A percentile compares a stretch with the other conserved stretches of the same genome.
Evolutionary conservation across 306 rosid species (phyloP).

Genomic region (Lotus japonicus): DNA sequence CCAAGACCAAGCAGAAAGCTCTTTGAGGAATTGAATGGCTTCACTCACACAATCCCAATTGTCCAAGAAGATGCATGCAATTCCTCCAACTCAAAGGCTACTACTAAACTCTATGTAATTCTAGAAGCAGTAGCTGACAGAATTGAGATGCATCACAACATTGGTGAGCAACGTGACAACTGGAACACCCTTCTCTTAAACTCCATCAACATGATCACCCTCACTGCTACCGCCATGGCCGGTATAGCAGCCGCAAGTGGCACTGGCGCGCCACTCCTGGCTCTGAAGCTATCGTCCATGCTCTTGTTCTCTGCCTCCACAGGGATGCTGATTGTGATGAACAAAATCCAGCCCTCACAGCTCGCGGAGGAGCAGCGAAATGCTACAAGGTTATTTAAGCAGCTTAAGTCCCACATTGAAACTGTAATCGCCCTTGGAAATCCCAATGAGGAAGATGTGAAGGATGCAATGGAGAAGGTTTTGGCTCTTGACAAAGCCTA

Average conservation of each 20-base stretch:
- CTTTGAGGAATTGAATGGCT: slow-evolving; percentile 31
- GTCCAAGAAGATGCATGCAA: neutral
- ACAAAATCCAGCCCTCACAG: slow-evolving; percentile 87
- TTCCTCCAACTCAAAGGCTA: slow-evolving; percentile 4
- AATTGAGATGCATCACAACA: slow-evolving; percentile 68
- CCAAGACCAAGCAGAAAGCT: slow-evolving; percentile 30
- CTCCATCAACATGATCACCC: slow-evolving; percentile 79
- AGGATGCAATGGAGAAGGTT: slow-evolving; percentile 39
- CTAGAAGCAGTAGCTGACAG: slow-evolving; percentile 62
- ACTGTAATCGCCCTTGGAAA: slow-evolving; percentile 30
- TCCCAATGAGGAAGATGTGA: slow-evolving; percentile 35
- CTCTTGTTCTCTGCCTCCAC: slow-evolving; percentile 69
- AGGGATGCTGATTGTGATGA: slow-evolving; percentile 51
- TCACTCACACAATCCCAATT: slow-evolving; percentile 20
- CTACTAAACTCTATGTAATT: slow-evolving; percentile 46
- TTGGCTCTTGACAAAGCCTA: slow-evolving; percentile 69
- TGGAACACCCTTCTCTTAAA: slow-evolving; percentile 71
- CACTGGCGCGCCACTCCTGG: slow-evolving; percentile 27
- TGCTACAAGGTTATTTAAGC: slow-evolving; percentile 59
- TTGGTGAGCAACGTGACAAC: slow-evolving; percentile 58
- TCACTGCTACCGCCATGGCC: slow-evolving; percentile 57
- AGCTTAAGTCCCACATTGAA: slow-evolving; percentile 44
- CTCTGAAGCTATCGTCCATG: slow-evolving; percentile 49
- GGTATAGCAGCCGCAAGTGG: slow-evolving; percentile 37
- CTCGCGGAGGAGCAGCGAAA: slow-evolving; percentile 83